Percentiles rank a stretch among this genome's conserved stretches.
These are phyloP conservation scores for Melastoma candidum DNA, from an alignment of 441 rosid genomes.

Conservation along the genomic window DNA sequence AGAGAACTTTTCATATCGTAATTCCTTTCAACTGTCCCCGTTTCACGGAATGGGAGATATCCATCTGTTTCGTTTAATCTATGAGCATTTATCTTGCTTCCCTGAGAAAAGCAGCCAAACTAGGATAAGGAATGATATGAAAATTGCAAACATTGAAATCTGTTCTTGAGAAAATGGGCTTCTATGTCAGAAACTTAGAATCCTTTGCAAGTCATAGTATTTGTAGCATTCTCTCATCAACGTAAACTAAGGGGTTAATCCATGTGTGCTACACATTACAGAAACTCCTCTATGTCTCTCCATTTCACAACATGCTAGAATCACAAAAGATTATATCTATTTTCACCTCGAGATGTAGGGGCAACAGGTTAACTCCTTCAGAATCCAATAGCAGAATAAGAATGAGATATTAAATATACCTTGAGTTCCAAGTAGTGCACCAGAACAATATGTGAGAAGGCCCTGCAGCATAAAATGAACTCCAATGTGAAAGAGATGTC, in stretches of 20 bases:
- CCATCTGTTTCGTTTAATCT: constrained; percentile 40
- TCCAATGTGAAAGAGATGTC: constrained; percentile 15
- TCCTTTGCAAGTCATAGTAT: too few species aligned
- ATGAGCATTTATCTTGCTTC: constrained; percentile 41
- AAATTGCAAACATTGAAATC: too few species aligned
- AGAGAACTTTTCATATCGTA: constrained; percentile 48
- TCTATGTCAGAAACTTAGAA: too few species aligned
- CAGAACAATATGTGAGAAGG: constrained; percentile 68
- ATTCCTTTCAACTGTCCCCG: constrained; percentile 28
- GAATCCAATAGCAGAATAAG: constrained; percentile 3
- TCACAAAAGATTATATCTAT: constrained; percentile 28
- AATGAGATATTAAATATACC: constrained; percentile 32
- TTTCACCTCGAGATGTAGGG: constrained; percentile 2
- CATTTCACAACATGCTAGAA: too few species aligned
- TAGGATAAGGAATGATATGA: constrained; percentile 5
- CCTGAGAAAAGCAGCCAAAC: constrained; percentile 4
- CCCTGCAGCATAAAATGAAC: constrained; percentile 41
- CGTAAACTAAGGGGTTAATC: too few species aligned
- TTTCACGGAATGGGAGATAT: constrained; percentile 32
- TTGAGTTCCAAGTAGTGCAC: constrained; percentile 86
- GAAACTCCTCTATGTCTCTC: too few species aligned
- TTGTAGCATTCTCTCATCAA: too few species aligned
- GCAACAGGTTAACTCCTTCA: not conserved
- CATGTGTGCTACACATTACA: too few species aligned
- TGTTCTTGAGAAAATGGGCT: too few species aligned